Base-by-base conservation (phyloP, 768 basidiomycete species). In the Macrolepiota fuliginosa region DNA sequence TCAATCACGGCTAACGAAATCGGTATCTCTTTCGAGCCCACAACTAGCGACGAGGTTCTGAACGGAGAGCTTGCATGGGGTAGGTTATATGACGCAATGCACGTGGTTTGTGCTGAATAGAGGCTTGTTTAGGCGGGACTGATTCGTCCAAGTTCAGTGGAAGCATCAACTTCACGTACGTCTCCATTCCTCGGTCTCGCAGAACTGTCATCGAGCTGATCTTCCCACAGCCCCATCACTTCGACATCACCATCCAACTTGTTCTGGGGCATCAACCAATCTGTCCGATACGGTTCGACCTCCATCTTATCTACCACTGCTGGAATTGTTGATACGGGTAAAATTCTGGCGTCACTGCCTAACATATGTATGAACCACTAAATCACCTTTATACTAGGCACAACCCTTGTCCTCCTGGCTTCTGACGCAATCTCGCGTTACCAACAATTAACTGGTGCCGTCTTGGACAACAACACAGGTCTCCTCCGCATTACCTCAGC, bases 231-330 rank as follows among this genome's bases (percentile, higher is more conserved):
- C n/a, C 77, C 83, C 22, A 46, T 84, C 42, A 87, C 85, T 7
- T 64, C 57, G 22, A 82, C 80, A 3, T 67, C 57, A 29, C 85
- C 85, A 27, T 76, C 83, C 37, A 71, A 63, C 55, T 65, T 72
- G 24, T 86, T 78, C 77, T 87, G 86, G 86, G 86, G 86, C 36
- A 83, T 88, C 62, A 75, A 84, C 69, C 79, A 87, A 71, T 76
- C 77, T 60, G 74, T 87, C 62, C 74, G 73, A 15, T 86, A 84
- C 62, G 83, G 84, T 6, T 35, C 72, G 10, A 80, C 74, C 7
- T 3, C 3, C 29, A 83, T 86, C 55, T 71, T 86, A 58, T 27
- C 72, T 5, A 70, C 58, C 54, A 80, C 79, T 40, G 80, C 83
- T 39, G 86, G 86, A 62, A 84, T 88, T 63, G 83, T 87, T 53